These are phyloP conservation scores for Zoysia matrella DNA, from an alignment of 202 grass and related monocot genomes.

Conservation along the genomic window DNA sequence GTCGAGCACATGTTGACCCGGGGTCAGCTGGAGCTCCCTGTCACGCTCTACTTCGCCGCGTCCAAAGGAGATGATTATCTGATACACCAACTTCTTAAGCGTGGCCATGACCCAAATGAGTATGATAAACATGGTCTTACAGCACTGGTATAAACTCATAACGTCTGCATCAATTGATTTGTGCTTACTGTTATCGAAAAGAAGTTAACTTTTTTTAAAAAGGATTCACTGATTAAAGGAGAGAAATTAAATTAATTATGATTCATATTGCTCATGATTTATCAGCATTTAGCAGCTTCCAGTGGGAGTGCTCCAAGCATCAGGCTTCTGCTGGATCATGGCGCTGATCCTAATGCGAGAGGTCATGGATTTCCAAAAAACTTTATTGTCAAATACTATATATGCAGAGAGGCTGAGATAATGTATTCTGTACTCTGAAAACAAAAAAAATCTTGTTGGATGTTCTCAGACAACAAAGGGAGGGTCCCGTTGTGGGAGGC, in stretches of 20 bases:
- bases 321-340: constrained; percentile 61
- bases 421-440: not conserved
- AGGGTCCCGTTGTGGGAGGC: constrained; percentile 73
- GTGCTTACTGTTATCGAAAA: too few relatives aligned
- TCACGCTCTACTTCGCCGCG: constrained; percentile 71
- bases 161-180: too few relatives aligned
- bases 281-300: constrained; percentile 79
- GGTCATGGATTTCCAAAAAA: constrained; percentile 30
- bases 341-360: constrained; percentile 65
- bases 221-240: too few relatives aligned
- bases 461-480: constrained; percentile 51
- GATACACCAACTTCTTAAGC: constrained; percentile 73
- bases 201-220: too few relatives aligned
- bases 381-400: not conserved
- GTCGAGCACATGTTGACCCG: constrained; percentile 72
- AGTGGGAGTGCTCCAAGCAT: constrained; percentile 66
- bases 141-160: constrained; percentile 50
- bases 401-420: too few relatives aligned
- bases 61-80: constrained; percentile 64
- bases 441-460: not conserved
- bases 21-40: constrained; percentile 73
- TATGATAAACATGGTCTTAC: constrained; percentile 57
- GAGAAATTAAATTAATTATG: too few relatives aligned
- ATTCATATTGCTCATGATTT: not conserved
- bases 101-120: constrained; percentile 66